These are phyloP conservation scores for Nadsonia commutata DNA, from an alignment of 1,139 yeast genomes.

Conservation along the genomic window DNA sequence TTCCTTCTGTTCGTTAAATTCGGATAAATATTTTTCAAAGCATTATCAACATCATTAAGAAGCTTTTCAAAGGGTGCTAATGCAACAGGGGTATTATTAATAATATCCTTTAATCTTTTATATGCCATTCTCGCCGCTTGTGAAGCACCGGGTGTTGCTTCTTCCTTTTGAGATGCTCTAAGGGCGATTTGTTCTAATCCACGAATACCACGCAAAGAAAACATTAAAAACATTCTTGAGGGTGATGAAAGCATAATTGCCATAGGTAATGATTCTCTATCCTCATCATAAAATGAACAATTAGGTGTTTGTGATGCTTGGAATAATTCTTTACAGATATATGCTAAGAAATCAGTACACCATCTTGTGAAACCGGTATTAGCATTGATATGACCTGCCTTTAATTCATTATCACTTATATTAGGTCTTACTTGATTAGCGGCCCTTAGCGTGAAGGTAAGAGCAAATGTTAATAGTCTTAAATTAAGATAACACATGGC, in stretches of 20 bases:
- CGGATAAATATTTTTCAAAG: conserved; percentile 18
- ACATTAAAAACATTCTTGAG: conserved; percentile 54
- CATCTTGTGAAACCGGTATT: conserved; percentile 64
- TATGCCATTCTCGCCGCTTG: conserved; percentile 15
- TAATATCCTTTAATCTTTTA: conserved; percentile 33
- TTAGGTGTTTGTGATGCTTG: conserved; percentile 14
- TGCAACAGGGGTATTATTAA: conserved; percentile 42
- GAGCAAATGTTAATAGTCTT: conserved; percentile 57
- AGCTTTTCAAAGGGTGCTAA: conserved; percentile 49
- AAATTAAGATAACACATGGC: conserved; percentile 60
- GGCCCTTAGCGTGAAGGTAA: conserved; percentile 51
- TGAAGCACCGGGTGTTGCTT: conserved; percentile 13
- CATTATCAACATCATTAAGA: conserved; percentile 37
- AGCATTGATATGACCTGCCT: conserved; percentile 42
- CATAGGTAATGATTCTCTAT: conserved; percentile 15
- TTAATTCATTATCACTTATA: conserved; percentile 35
- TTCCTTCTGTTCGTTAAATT: conserved; percentile 19
- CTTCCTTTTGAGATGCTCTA: conserved; percentile 23
- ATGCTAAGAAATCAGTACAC: conserved; percentile 57
- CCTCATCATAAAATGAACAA: conserved; percentile 6
- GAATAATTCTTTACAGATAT: conserved; percentile 50
- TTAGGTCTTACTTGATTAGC: conserved; percentile 11
- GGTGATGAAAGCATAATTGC: conserved; percentile 41
- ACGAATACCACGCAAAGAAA: conserved; percentile 54
- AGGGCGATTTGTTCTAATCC: conserved; percentile 42